Evolutionary conservation across 352 stramenopile genomes (phyloP), one percentile per base, ranked within the genome.

Genomic region (Blastocystis sp.): DNA sequence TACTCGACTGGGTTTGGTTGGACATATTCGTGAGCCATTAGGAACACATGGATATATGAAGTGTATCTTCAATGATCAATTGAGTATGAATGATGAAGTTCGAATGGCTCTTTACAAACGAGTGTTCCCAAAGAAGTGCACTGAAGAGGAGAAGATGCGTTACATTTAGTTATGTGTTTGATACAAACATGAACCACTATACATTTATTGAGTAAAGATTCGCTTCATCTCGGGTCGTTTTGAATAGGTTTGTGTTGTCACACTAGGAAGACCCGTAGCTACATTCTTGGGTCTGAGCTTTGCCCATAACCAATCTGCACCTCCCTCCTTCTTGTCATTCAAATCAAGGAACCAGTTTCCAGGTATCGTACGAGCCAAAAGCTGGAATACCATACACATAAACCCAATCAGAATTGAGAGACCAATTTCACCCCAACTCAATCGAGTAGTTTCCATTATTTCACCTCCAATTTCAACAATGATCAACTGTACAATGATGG

Each of bases 31-130:
- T 75, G 93, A 98, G 86, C 97, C 95, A 69, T 91, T 99, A 49
- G 97, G 97, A 71, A 98, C 96, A 67, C 97, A 99, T 90, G 97
- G 97, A 56, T 93, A 97, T 78, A 97, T 99, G 91, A 99, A 99
- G 91, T 96, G 95, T 78, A 91, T 97, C 7, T 99, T 99, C 91
- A 98, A 98, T 91, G 96, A 97, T 88, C 94, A 94, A 69, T 96
- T 99, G 89, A 98, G 98, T 91, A 95, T 98, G 90, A 95, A 98
- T 90, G 97, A 99, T 91, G 98, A 95, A 1, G 95, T 99, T 6
- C 98, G 95, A 89, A 90, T 99, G 87, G 93, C 95, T 69, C 90
- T 99, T 87, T 99, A 98, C 93, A 99, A 99, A 92, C 93, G 97
- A 75, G 93, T 99, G 24, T 99, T 97, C 90, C 97, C 97, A 63